phyloP scores from a whole-genome alignment of 1,284 basidiomycete genomes.

The Caloboletus inedulis region DNA sequence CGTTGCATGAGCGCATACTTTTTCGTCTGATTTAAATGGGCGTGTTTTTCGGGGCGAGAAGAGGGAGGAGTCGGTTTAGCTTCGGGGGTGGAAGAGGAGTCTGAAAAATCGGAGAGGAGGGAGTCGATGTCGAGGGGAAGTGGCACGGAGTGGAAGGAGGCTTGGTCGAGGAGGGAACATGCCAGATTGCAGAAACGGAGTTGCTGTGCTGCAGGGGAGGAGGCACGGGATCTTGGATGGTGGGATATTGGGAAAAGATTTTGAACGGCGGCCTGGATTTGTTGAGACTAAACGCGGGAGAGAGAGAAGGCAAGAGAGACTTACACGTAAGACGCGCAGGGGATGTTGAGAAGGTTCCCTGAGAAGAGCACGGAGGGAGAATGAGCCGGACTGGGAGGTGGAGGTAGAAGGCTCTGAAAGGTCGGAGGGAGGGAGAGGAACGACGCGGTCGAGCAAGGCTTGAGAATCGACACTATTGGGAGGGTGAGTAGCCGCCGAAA shows the following conservation, averaged over 20 bases:
- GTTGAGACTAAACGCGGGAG: slow-evolving; percentile 2
- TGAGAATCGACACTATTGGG: slow-evolving; percentile 62
- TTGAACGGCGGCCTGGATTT: slow-evolving; percentile 54
- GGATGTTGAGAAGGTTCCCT: slow-evolving; percentile 51
- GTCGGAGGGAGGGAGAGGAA: slow-evolving; percentile 47
- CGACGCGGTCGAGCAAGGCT: slow-evolving; percentile 76
- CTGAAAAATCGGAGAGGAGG: slow-evolving; percentile 38
- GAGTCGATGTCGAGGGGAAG: slow-evolving; percentile 46
- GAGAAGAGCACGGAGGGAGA: slow-evolving; percentile 64
- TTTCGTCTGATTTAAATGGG: slow-evolving; percentile 31
- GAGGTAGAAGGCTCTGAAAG: slow-evolving; percentile 37
- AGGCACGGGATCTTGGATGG: slow-evolving; percentile 57
- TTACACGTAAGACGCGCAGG: slow-evolving; percentile 50
- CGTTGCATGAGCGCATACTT: slow-evolving; percentile 76
- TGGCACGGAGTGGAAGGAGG: slow-evolving; percentile 48
- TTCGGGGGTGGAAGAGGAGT: slow-evolving; percentile 28
- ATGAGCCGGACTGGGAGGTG: slow-evolving; percentile 35
- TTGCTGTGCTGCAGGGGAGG: slow-evolving; percentile 63
- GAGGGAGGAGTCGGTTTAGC: slow-evolving; percentile 13
- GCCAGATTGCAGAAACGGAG: slow-evolving; percentile 71
- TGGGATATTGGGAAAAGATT: slow-evolving; percentile 66
- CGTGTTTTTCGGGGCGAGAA: slow-evolving; percentile 22
- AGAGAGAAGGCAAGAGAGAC: slow-evolving; percentile 21
- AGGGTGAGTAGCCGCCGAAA: slow-evolving; percentile 4
- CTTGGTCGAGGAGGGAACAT: slow-evolving; percentile 64